A percentile compares a stretch with the other conserved stretches of the same genome.
Conservation (phyloP, 2,329 filamentous ascomycete genomes). For the Grosmannia huntii region DNA sequence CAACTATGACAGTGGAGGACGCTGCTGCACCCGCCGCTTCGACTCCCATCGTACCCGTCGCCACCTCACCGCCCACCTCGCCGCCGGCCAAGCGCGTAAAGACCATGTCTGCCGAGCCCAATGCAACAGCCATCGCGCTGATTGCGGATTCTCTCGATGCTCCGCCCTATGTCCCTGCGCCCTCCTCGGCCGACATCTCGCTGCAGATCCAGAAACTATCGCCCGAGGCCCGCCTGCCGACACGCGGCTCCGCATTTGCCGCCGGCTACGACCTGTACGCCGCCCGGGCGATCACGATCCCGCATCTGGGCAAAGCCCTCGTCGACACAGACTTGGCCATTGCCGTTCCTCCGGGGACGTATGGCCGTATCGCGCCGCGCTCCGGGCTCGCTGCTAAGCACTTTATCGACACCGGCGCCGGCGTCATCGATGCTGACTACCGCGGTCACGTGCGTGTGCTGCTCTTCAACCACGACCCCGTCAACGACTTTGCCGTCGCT, state of each 20-base stretch:
- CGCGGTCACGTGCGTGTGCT: conserved; percentile 87
- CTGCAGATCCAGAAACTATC: conserved; percentile 84
- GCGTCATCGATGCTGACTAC: conserved; percentile 97
- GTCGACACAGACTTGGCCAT: conserved; percentile 89
- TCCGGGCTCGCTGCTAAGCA: conserved; percentile 88
- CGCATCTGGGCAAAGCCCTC: conserved; percentile 68
- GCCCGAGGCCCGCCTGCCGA: conserved; percentile 66
- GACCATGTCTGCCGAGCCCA: conserved; percentile 23
- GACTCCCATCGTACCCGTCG: conserved; percentile 12
- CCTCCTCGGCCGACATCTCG: conserved; percentile 17
- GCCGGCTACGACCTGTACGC: conserved; percentile 93
- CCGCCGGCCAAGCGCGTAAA: conserved; percentile 74
- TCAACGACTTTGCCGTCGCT: conserved; percentile 61
- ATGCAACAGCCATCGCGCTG: too few relatives aligned
- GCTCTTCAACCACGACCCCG: conserved; percentile 81
- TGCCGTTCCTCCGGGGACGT: conserved; percentile 80
- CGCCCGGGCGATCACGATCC: conserved; percentile 60
- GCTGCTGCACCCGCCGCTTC: conserved; percentile 1
- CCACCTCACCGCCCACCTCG: conserved; percentile 50
- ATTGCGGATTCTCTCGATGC: too few relatives aligned
- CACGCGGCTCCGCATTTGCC: conserved; percentile 75
- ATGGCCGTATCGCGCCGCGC: conserved; percentile 80
- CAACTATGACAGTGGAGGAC: conserved; percentile 6
- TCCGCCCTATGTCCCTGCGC: conserved; percentile 7
- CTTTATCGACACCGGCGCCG: conserved; percentile 91